These are phyloP conservation scores for Candida multigemmis DNA, from an alignment of 805 yeast species.

Conservation along the genomic window DNA sequence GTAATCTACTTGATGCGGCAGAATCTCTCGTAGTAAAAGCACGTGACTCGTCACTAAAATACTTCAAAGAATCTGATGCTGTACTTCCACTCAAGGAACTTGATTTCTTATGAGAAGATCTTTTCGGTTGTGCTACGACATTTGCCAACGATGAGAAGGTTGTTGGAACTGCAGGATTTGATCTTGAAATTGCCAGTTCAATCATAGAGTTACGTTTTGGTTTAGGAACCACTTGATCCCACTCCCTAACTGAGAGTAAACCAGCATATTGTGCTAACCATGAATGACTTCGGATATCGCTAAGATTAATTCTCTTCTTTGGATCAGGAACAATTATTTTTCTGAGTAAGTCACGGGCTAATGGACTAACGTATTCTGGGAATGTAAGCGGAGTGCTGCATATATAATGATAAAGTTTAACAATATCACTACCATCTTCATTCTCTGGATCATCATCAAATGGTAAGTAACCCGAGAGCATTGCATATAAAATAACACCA, in stretches of 20 bases:
- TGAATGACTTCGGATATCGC: constrained; percentile 68
- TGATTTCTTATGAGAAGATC: constrained; percentile 2
- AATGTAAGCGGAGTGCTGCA: constrained; percentile 87
- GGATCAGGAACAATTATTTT: constrained; percentile 84
- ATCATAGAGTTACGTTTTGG: not conserved
- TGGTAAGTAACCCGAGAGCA: constrained; percentile 95
- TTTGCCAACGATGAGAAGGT: constrained; percentile 50
- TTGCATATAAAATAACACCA: constrained; percentile 91
- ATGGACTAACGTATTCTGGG: constrained; percentile 86
- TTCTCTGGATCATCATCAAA: constrained; percentile 96
- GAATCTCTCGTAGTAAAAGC: constrained; percentile 9
- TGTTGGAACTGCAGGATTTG: constrained; percentile 2
- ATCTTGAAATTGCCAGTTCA: constrained; percentile 1
- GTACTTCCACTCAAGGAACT: not conserved
- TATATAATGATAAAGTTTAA: constrained; percentile 82
- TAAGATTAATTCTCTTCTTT: constrained; percentile 56
- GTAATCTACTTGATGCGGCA: constrained; percentile 21
- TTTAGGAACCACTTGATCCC: constrained; percentile 49
- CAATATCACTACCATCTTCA: constrained; percentile 93
- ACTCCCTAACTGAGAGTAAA: constrained; percentile 78
- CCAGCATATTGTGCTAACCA: constrained; percentile 85
- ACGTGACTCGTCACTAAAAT: not conserved
- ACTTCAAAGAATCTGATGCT: not conserved
- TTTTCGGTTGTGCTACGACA: constrained; percentile 38
- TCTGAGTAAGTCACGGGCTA: constrained; percentile 84